Evolutionary conservation across 1,139 yeast species (phyloP).

Genomic region (Williopsis jadinii): DNA sequence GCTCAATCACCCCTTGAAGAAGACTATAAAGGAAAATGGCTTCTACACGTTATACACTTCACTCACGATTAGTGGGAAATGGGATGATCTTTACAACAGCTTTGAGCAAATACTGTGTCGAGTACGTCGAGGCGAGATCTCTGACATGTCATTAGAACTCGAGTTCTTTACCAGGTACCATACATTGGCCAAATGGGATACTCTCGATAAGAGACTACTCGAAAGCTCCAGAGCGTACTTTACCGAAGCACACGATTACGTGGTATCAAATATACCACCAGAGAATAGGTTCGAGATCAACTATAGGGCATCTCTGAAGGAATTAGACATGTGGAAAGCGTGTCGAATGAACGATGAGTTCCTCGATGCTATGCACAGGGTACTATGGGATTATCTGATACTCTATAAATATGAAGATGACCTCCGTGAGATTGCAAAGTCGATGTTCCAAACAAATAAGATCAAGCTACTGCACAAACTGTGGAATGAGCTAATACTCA

Average conservation of each 20-base stretch:
- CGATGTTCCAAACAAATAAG: conserved; percentile 8
- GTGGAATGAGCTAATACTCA: neutral
- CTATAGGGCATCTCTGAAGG: conserved; percentile 5
- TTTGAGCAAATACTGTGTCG: neutral
- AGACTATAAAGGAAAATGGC: conserved; percentile 18
- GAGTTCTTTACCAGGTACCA: conserved; percentile 4
- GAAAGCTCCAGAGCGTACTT: conserved; percentile 2
- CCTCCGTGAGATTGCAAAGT: conserved; percentile 2
- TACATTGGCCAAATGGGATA: conserved; percentile 3
- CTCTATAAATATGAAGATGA: conserved; percentile 8
- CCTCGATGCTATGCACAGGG: conserved; percentile 1
- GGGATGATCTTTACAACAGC: conserved; percentile 3
- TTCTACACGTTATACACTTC: conserved; percentile 5
- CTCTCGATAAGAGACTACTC: conserved; percentile 1
- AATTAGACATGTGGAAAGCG: conserved; percentile 11
- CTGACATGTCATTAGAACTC: neutral
- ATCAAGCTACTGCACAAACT: conserved; percentile 4
- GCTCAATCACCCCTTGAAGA: conserved; percentile 22
- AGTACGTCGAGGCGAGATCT: neutral
- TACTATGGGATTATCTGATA: conserved; percentile 4
- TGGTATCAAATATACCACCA: conserved; percentile 1
- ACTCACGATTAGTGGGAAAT: conserved; percentile 4
- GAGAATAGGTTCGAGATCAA: conserved; percentile 5
- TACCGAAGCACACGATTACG: conserved; percentile 3
- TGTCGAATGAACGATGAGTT: conserved; percentile 1